Base-by-base conservation (phyloP, 164 flowering plant genomes). In the Aristolochia fimbriata region DNA sequence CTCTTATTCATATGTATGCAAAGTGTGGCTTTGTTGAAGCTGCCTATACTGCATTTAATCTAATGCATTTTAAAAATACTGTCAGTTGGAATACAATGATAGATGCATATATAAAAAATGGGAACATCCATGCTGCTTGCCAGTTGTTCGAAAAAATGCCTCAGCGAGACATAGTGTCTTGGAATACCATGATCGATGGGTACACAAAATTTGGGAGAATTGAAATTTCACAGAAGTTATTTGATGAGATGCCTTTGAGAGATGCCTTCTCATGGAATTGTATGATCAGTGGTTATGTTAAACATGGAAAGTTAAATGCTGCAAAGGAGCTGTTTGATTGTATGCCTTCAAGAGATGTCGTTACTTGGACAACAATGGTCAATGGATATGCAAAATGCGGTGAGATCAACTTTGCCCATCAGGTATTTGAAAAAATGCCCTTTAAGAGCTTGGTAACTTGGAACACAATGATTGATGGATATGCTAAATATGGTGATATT, bases 401-500 rank as follows among this genome's bases (percentile, higher is more conserved):
- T 10, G 21, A 53, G 22, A 53, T 62, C 25, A 22, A 25, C 2
- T 37, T 53, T 45, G 65, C 65, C 45, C 57, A 62, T 43, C 27
- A 43, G 11, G 8, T 57, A 23, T 49, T 64, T 57, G 62, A 64
- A 51, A 57, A 41, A 47, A 64, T 58, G 61, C 61, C 62, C 11
- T 41, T 37, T 31, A 64, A 57, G 30, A 58, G 52, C 62, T 50
- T 57, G 56, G 19, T 50, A 8, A 25, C 57, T 50, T 64, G 67
- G 67, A 64, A 64, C 49, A 31, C 67, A 19, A 46, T 57, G 67
- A 49, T 64, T 30, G 62, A 57, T 48, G 67, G 61, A n/a, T 64
- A 57, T 51, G 67, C 67, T 4, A 64, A 57, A 47, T 47, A 31
- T 31, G 67, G 67, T 15, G 41, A 57, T 49, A 50, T 64, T 15